phyloP scores from a whole-genome alignment of 108 stramenopile species.

The Phaeodactylum tricornutum region DNA sequence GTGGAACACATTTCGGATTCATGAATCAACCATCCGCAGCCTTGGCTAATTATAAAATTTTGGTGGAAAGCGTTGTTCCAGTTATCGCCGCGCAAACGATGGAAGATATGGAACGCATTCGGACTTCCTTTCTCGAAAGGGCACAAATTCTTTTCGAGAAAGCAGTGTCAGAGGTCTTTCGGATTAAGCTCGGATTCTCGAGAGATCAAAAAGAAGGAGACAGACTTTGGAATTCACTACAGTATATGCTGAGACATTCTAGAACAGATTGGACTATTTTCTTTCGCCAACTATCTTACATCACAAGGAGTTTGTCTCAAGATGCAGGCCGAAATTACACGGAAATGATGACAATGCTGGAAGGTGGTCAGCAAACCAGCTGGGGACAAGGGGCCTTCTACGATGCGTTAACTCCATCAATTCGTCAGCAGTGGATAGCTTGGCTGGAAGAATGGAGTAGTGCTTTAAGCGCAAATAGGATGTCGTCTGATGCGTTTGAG shows the following conservation, averaged over 20 bases:
- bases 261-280: constrained; percentile 57
- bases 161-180: constrained; percentile 21
- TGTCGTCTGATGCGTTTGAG: constrained; percentile 11
- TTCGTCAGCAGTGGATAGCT: constrained; percentile 22
- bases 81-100: constrained; percentile 25
- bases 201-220: constrained; percentile 15
- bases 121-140: constrained; percentile 9
- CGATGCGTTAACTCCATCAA: constrained; percentile 32
- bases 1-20: constrained; percentile 69
- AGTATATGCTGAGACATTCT: constrained; percentile 21
- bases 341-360: constrained; percentile 43
- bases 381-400: constrained; percentile 42
- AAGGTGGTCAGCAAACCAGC: constrained; percentile 13
- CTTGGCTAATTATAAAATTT: constrained; percentile 47
- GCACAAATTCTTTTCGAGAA: constrained; percentile 31
- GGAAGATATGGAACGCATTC: constrained; percentile 12
- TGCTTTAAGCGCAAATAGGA: constrained; percentile 11
- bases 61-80: constrained; percentile 43
- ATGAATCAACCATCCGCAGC: constrained; percentile 66
- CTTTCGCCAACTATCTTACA: constrained; percentile 39
- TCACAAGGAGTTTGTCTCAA: constrained; percentile 26
- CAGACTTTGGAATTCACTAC: constrained; percentile 36
- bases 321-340: constrained; percentile 30
- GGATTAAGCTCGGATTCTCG: constrained; percentile 37
- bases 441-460: constrained; percentile 69